Evolutionary conservation across 345 rosid genomes (phyloP), one percentile per base, ranked within the genome.

Genomic region (Hibiscus syriacus): DNA sequence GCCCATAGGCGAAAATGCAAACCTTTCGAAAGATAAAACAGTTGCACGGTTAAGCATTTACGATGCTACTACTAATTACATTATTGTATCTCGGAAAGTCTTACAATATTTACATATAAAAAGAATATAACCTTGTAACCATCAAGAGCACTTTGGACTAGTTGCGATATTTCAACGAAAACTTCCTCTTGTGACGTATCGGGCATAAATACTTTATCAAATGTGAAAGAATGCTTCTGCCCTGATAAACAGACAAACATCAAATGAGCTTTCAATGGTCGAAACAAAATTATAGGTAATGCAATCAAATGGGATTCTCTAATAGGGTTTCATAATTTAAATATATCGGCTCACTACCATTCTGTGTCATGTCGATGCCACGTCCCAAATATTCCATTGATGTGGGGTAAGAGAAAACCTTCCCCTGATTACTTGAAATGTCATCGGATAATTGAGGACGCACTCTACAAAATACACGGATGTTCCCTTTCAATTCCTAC

Each of bases 131-230:
- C 98, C 98, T 93, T 93, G 70, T 90, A 93, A 68, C 98, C 98
- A 67, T 93, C 98, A n/a, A 93, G 95, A 75, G 98, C 97, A 80
- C 98, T 93, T 71, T 93, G 98, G 74, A 93, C 94, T 69, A 93
- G 97, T 63, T 93, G 97, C 38, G 98, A 93, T 56, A 93, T 93
- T 79, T 93, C 97, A 29, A 73, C 84, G 78, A 93, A 93, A 49
- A 89, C 97, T 19, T 89, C 96, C 70, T 87, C 92, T 85, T 93
- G 98, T n/a, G 84, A 74, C 52, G 85, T 78, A 66, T 81, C 85
- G 0, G 90, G 96, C 74, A 72, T 72, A 74, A 93, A 90, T 32
- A 89, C 98, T 81, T 83, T 84, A 74, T 93, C 98, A 73, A 89
- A 93, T 41, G 84, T 85, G 79, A 93, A 93, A 43, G 90, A 79